Evolutionary conservation across 2,329 filamentous ascomycete genomes (phyloP).

Genomic region (Aureobasidium mangrovei): DNA sequence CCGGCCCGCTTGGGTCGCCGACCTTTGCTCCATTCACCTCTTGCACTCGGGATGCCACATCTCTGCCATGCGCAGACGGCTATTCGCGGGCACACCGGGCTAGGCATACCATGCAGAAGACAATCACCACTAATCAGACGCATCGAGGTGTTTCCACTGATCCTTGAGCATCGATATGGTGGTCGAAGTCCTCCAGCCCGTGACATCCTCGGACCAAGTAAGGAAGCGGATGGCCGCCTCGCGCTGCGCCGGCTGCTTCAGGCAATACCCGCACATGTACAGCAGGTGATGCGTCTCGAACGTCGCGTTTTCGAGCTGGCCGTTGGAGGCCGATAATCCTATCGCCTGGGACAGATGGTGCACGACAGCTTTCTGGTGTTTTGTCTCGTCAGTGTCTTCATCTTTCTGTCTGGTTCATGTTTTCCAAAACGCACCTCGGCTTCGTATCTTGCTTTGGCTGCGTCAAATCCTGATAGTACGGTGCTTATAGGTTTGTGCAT

Average conservation of each 20-base stretch:
- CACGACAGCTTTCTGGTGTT: constrained; percentile 15
- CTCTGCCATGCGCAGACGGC: too few species aligned
- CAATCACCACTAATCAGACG: neutral
- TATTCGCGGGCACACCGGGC: too few species aligned
- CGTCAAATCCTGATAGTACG: constrained; percentile 17
- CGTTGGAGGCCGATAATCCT: constrained; percentile 20
- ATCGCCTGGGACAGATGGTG: constrained; percentile 17
- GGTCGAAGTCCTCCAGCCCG: constrained; percentile 18
- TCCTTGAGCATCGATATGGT: constrained; percentile 17
- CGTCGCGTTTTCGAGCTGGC: constrained; percentile 20
- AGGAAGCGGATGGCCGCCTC: constrained; percentile 17
- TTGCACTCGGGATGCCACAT: too few species aligned
- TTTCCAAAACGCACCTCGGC: neutral
- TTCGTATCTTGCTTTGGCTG: constrained; percentile 13
- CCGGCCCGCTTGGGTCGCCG: too few species aligned
- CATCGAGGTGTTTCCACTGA: constrained; percentile 21
- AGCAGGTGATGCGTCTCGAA: constrained; percentile 21
- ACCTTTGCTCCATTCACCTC: too few species aligned
- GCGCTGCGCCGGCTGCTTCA: constrained; percentile 18
- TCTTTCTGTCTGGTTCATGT: too few species aligned
- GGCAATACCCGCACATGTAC: constrained; percentile 19
- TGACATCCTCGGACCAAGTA: constrained; percentile 15
- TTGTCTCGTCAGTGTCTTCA: too few species aligned
- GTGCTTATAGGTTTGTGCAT: constrained; percentile 16
- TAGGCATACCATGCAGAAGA: too few species aligned